Base-by-base conservation (phyloP, 164 flowering plant species). In the Liquidambar formosana region DNA sequence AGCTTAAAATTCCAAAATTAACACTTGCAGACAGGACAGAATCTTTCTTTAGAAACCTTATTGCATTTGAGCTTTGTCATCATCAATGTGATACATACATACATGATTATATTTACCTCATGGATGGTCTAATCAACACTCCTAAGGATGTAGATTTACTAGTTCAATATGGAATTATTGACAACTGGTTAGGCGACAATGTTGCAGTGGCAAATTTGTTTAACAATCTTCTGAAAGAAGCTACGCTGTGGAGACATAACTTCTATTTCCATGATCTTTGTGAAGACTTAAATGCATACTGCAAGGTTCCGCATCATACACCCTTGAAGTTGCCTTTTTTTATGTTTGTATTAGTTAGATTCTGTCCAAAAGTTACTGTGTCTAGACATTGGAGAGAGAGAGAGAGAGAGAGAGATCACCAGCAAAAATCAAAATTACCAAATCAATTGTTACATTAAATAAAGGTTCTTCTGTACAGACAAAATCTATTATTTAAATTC, bases 51-150 rank as follows among this genome's bases (percentile, higher is more conserved):
- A 46, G 75, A 13, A 77, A 77, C 59, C 45, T 77, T 0, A 44
- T 69, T 4, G 75, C 66, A 3, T 77, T 51, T 15, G 79, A 77
- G 64, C 67, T 47, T 1, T 69, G 67, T 26, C 67, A 61, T n/a
- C 43, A 48, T 48, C 12, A 3, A 0, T 13, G 15, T 16, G 28
- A 61, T 12, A 27, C 43, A 15, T 63, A 70, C 66, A 18, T 66
- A 0, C 45, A 13, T 14, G 57, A 70, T 18, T 77, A 70, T 41
- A 15, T 66, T 15, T 0, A 1, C 10, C 41, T 77, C 15, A 65
- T 77, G 72, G 67, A 49, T 23, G 15, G 11, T 16, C 63, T 77
- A 1, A 61, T 73, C 21, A 57, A 63, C 54, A 66, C 74, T 4
- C 16, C 53, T 0, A 21, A 66, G n/a, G 80, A 77, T n/a, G 74